phyloP scores from a whole-genome alignment of 805 yeast species.

The Yarrowia hollandica region DNA sequence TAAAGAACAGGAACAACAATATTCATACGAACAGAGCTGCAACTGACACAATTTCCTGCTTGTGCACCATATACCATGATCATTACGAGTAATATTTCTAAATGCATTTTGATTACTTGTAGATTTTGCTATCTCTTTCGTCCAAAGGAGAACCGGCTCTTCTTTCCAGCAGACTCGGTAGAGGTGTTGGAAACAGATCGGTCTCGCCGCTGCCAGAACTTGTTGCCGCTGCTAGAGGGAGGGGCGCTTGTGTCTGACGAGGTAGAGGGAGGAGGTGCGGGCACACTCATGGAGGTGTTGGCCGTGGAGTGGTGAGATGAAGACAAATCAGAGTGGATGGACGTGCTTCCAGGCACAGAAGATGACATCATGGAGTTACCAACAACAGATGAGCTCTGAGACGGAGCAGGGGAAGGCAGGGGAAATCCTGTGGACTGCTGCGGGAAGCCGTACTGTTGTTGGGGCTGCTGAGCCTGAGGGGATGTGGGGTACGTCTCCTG shows the following conservation, averaged over 20 bases:
- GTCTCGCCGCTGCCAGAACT: slow-evolving; percentile 29
- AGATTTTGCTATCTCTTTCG: slow-evolving; percentile 3
- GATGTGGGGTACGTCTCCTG: slow-evolving; percentile 2
- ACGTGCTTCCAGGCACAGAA: slow-evolving; percentile 19
- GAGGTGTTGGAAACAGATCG: slow-evolving; percentile 24
- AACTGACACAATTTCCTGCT: too few relatives aligned
- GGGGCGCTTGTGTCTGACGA: background rate
- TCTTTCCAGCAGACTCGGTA: slow-evolving; percentile 20
- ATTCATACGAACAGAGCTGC: too few relatives aligned
- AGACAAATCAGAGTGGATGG: slow-evolving; percentile 21
- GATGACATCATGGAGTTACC: slow-evolving; percentile 22
- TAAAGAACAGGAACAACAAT: too few relatives aligned
- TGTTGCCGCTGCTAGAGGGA: slow-evolving; percentile 22
- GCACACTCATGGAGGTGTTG: slow-evolving; percentile 18
- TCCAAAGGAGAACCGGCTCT: slow-evolving; percentile 27
- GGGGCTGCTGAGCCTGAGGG: slow-evolving; percentile 1
- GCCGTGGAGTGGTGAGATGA: slow-evolving; percentile 22
- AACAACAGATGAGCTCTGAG: slow-evolving; percentile 8
- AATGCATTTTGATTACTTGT: slow-evolving; percentile 9
- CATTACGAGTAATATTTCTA: background rate
- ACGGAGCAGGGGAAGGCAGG: slow-evolving; percentile 13
- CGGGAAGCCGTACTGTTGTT: slow-evolving; percentile 13
- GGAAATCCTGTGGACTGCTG: slow-evolving; percentile 3
- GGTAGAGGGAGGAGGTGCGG: slow-evolving; percentile 1
- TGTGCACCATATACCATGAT: background rate